phyloP scores from a whole-genome alignment of 306 rosid genomes.

The Casuarina equisetifolia region DNA sequence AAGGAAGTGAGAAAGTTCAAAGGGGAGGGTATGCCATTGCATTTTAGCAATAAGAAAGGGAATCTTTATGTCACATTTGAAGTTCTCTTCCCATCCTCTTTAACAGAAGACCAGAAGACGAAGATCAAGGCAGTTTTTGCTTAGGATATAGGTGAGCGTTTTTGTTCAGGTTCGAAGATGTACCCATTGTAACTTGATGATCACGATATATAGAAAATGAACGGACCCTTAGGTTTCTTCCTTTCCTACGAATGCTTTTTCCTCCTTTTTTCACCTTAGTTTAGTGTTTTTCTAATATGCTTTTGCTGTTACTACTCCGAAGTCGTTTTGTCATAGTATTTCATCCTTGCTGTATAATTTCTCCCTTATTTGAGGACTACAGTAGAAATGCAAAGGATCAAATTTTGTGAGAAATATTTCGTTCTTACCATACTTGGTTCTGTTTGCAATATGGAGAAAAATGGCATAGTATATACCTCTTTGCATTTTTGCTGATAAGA shows the following conservation, averaged over 20 bases:
- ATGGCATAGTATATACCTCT: background rate
- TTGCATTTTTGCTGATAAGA: too few species aligned
- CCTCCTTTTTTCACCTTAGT: background rate
- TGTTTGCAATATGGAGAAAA: background rate
- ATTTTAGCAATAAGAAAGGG: conserved; percentile 86
- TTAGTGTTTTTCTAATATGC: background rate
- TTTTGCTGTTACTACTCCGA: conserved; percentile 17
- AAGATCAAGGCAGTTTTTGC: conserved; percentile 71
- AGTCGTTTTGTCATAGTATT: background rate
- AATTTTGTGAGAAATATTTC: background rate
- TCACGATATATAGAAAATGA: conserved; percentile 23
- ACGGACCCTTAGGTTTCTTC: conserved; percentile 19
- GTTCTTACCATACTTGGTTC: background rate
- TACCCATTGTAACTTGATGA: conserved; percentile 34
- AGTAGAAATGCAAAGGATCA: background rate
- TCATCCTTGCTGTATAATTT: background rate
- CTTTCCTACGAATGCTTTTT: background rate
- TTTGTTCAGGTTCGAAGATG: conserved; percentile 18
- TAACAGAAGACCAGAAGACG: conserved; percentile 79
- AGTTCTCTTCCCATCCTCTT: conserved; percentile 80
- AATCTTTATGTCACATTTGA: conserved; percentile 78
- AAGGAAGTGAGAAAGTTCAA: conserved; percentile 90
- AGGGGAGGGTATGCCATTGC: conserved; percentile 96
- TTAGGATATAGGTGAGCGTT: conserved; percentile 39
- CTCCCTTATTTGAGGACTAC: background rate